phyloP scores from a whole-genome alignment of 495 filamentous ascomycete species.

The Evernia prunastri region DNA sequence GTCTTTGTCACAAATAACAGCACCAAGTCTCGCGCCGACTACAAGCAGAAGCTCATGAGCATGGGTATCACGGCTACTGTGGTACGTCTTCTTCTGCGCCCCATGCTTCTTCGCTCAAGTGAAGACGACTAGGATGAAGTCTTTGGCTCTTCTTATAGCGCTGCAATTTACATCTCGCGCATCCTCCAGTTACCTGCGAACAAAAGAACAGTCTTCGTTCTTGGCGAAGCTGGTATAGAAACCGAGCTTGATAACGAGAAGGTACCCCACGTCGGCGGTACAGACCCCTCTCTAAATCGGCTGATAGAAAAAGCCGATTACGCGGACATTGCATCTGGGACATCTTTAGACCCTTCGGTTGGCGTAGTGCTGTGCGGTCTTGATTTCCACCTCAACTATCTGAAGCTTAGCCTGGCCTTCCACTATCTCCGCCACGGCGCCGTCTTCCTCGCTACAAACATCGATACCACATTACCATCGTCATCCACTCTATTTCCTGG shows the following conservation, averaged over 20 bases:
- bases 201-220: slow-evolving; percentile 86
- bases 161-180: slow-evolving; percentile 92
- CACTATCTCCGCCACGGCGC: slow-evolving; percentile 80
- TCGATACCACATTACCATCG: slow-evolving; percentile 77
- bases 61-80: slow-evolving; percentile 72
- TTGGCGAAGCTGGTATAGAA: slow-evolving; percentile 90
- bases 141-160: slow-evolving; percentile 90
- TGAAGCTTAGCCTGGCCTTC: slow-evolving; percentile 76
- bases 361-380: slow-evolving; percentile 83
- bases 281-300: slow-evolving; percentile 69
- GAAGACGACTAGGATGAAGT: slow-evolving; percentile 66
- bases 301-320: slow-evolving; percentile 77
- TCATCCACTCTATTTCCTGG: slow-evolving; percentile 81
- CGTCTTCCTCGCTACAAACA: slow-evolving; percentile 90
- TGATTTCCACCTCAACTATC: slow-evolving; percentile 90
- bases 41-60: slow-evolving; percentile 79
- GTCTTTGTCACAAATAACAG: slow-evolving; percentile 99
- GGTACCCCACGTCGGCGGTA: slow-evolving; percentile 79
- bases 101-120: not conserved
- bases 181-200: slow-evolving; percentile 70
- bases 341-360: slow-evolving; percentile 75
- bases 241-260: slow-evolving; percentile 72
- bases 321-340: slow-evolving; percentile 63
- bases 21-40: slow-evolving; percentile 88
- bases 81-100: slow-evolving; percentile 33